phyloP scores from a whole-genome alignment of 192 early-diverging fungal genomes.

The Phycomyces blakesleeanus region DNA sequence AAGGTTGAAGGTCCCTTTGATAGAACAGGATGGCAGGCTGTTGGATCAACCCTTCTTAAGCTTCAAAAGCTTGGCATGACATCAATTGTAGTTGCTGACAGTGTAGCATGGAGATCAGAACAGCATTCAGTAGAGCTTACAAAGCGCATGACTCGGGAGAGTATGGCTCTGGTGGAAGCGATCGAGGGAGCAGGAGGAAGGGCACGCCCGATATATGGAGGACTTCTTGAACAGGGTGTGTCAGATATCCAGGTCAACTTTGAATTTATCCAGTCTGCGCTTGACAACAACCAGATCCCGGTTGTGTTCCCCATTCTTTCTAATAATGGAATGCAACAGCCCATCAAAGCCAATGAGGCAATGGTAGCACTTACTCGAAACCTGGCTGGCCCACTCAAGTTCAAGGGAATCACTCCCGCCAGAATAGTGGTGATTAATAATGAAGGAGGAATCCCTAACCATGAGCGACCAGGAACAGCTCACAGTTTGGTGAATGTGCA shows the following conservation, averaged over 20 bases:
- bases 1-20: conserved; percentile 52
- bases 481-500: conserved; percentile 79
- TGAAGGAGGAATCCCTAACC: conserved; percentile 61
- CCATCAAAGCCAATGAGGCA: conserved; percentile 48
- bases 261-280: conserved; percentile 51
- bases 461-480: conserved; percentile 43
- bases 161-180: conserved; percentile 56
- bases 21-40: conserved; percentile 28
- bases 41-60: conserved; percentile 58
- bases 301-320: conserved; percentile 48
- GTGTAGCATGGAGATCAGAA: conserved; percentile 37
- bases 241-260: conserved; percentile 11
- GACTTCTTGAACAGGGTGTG: conserved; percentile 44
- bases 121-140: conserved; percentile 25
- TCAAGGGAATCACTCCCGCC: conserved; percentile 38
- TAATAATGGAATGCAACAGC: conserved; percentile 35
- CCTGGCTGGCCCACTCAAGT: conserved; percentile 16
- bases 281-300: conserved; percentile 65
- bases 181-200: conserved; percentile 72
- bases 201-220: conserved; percentile 65
- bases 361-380: conserved; percentile 48
- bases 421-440: conserved; percentile 68
- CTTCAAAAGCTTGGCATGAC: conserved; percentile 61
- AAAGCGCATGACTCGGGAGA: conserved; percentile 47
- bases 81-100: conserved; percentile 64